phyloP scores from a whole-genome alignment of 768 basidiomycete genomes.

The Boletus rex-veris region DNA sequence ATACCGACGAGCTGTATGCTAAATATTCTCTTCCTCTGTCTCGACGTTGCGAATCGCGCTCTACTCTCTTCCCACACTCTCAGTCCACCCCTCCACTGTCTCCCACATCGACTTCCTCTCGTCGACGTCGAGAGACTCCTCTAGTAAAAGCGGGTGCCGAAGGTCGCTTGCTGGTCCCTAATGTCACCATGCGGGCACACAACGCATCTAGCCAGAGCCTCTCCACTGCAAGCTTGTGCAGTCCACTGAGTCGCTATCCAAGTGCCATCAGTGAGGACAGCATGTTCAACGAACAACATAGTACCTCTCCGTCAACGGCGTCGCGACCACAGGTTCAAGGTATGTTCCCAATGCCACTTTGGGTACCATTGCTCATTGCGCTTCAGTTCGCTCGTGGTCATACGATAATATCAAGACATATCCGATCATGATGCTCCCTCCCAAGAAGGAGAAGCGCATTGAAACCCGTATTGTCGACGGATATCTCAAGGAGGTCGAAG shows the following conservation, averaged over 20 bases:
- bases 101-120: slow-evolving; percentile 31
- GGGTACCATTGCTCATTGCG: slow-evolving; percentile 5
- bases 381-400: slow-evolving; percentile 66
- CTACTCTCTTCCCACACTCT: slow-evolving; percentile 36
- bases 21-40: slow-evolving; percentile 55
- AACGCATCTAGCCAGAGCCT: slow-evolving; percentile 34
- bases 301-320: slow-evolving; percentile 19
- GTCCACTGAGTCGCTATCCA: slow-evolving; percentile 39
- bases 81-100: slow-evolving; percentile 37
- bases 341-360: slow-evolving; percentile 28
- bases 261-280: slow-evolving; percentile 39
- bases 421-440: slow-evolving; percentile 48
- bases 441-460: slow-evolving; percentile 49
- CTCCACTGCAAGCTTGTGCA: slow-evolving; percentile 29
- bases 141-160: slow-evolving; percentile 59
- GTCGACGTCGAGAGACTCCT: slow-evolving; percentile 47
- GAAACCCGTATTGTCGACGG: slow-evolving; percentile 49
- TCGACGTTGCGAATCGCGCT: slow-evolving; percentile 52
- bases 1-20: slow-evolving; percentile 46
- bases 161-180: slow-evolving; percentile 59
- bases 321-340: slow-evolving; percentile 51
- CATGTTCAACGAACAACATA: slow-evolving; percentile 28
- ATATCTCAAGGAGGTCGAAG: slow-evolving; percentile 50
- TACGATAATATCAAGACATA: slow-evolving; percentile 73
- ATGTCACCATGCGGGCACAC: slow-evolving; percentile 35